Evolutionary conservation across 1,139 yeast species (phyloP).

Genomic region (Yamadazyma conglobata): DNA sequence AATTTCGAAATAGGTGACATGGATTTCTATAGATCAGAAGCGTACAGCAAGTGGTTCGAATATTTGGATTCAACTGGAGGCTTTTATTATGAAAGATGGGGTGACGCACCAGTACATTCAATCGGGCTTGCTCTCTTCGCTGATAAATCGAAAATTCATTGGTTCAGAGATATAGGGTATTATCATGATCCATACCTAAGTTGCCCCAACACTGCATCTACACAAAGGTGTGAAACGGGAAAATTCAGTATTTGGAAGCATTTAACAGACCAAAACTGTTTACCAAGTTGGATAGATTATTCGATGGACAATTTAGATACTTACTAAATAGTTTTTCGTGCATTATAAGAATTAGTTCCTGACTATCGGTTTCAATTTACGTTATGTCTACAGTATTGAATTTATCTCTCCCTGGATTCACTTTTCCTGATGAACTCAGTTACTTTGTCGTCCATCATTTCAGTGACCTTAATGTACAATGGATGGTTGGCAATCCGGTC

Average conservation of each 20-base stretch:
- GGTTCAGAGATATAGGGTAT: constrained; percentile 89
- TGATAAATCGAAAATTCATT: constrained; percentile 66
- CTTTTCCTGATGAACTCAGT: constrained; percentile 35
- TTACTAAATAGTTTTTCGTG: too few relatives aligned
- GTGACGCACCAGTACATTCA: constrained; percentile 88
- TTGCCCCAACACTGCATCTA: constrained; percentile 54
- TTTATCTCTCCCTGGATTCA: too few relatives aligned
- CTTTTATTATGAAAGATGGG: constrained; percentile 87
- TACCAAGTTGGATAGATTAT: constrained; percentile 68
- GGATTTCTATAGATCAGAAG: constrained; percentile 70
- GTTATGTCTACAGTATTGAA: too few relatives aligned
- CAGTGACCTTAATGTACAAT: constrained; percentile 24
- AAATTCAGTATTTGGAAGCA: constrained; percentile 32
- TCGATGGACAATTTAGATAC: constrained; percentile 38
- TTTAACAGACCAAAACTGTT: constrained; percentile 64
- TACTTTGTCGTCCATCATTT: constrained; percentile 30
- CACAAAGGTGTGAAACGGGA: constrained; percentile 26
- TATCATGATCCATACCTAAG: constrained; percentile 69
- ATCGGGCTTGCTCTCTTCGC: constrained; percentile 73
- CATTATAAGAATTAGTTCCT: too few relatives aligned
- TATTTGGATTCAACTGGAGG: constrained; percentile 68
- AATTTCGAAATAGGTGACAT: constrained; percentile 80
- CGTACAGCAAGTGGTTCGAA: constrained; percentile 63
- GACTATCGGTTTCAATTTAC: too few relatives aligned
- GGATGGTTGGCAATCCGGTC: constrained; percentile 33